Evolutionary conservation across 805 yeast genomes (phyloP).

Genomic region (Citeromyces nyonsensis): DNA sequence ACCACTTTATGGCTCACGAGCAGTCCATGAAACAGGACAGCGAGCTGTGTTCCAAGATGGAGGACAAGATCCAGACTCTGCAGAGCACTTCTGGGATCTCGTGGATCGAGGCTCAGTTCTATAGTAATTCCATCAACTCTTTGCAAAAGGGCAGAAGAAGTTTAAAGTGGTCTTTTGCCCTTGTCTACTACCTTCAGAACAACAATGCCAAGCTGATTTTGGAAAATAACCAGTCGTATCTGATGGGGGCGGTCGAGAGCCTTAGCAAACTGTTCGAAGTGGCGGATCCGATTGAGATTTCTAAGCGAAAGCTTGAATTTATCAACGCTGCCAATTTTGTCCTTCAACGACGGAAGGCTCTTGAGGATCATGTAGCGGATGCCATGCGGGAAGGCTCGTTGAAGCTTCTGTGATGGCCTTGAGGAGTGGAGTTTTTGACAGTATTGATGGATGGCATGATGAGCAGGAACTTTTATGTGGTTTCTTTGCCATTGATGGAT

Average conservation of each 20-base stretch:
- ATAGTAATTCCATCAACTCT: conserved; percentile 54
- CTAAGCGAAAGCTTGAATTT: conserved; percentile 3
- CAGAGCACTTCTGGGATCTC: conserved; percentile 54
- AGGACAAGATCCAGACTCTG: conserved; percentile 41
- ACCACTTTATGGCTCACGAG: conserved; percentile 63
- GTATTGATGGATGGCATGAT: too few relatives aligned
- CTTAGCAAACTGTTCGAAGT: conserved; percentile 18
- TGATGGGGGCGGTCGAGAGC: conserved; percentile 10
- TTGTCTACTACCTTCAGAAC: conserved; percentile 46
- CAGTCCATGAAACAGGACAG: conserved; percentile 61
- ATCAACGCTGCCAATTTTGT: conserved; percentile 6
- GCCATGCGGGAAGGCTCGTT: too few relatives aligned
- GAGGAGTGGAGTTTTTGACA: too few relatives aligned
- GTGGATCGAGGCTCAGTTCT: conserved; percentile 81
- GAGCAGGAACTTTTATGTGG: too few relatives aligned
- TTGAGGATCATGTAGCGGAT: too few relatives aligned
- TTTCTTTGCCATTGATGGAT: too few relatives aligned
- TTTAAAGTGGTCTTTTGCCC: conserved; percentile 83
- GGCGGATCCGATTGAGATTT: conserved; percentile 8
- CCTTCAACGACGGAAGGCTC: background rate
- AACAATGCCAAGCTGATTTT: conserved; percentile 41
- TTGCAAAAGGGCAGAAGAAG: conserved; percentile 58
- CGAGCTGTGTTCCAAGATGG: conserved; percentile 44
- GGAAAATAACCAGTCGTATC: conserved; percentile 41
- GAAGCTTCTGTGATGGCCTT: too few relatives aligned